phyloP scores from a whole-genome alignment of 352 stramenopile genomes.

The Phytophthora sansomeana region DNA sequence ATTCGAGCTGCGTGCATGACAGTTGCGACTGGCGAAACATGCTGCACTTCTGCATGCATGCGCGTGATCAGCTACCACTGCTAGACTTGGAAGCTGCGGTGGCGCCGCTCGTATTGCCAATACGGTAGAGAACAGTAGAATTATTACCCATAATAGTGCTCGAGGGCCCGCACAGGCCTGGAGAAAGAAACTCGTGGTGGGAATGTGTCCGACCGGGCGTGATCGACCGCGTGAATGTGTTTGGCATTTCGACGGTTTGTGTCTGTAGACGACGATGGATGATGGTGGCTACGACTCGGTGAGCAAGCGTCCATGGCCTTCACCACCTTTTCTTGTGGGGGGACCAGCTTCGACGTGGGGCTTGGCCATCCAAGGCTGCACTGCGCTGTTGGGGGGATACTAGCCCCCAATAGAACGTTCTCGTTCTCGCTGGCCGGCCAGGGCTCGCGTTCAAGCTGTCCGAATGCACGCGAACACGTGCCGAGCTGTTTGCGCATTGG shows the following conservation, averaged over 20 bases:
- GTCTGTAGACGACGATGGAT: constrained; percentile 14
- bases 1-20: too few relatives aligned
- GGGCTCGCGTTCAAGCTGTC: constrained; percentile 7
- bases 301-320: constrained; percentile 17
- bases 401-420: constrained; percentile 8
- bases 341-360: neutral
- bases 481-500: constrained; percentile 29
- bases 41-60: too few relatives aligned
- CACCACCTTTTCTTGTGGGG: constrained; percentile 21
- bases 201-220: too few relatives aligned
- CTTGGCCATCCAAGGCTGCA: neutral
- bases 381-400: too few relatives aligned
- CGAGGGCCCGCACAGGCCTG: too few relatives aligned
- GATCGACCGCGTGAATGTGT: neutral
- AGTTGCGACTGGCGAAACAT: too few relatives aligned
- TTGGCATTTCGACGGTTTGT: constrained; percentile 13
- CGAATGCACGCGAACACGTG: constrained; percentile 3
- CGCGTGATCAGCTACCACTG: too few relatives aligned
- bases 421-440: constrained; percentile 9
- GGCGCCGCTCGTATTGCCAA: too few relatives aligned
- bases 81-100: too few relatives aligned
- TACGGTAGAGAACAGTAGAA: too few relatives aligned
- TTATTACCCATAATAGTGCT: too few relatives aligned
- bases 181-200: too few relatives aligned
- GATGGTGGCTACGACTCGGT: constrained; percentile 5